phyloP scores from a whole-genome alignment of 1,284 basidiomycete genomes.

The Cutaneotrichosporon sp. region DNA sequence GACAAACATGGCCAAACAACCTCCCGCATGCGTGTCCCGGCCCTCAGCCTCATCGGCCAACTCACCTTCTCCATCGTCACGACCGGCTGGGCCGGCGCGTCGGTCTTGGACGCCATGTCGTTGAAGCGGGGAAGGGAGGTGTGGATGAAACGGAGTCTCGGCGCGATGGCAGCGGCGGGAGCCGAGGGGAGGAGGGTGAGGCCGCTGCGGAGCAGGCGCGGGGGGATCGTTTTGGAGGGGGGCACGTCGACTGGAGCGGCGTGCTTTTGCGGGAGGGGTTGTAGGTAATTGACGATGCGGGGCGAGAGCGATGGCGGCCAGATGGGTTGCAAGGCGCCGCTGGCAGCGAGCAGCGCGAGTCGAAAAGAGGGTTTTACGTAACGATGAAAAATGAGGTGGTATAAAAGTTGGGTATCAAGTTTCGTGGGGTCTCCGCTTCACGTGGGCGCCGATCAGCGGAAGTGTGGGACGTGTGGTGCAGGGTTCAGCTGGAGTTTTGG shows the following conservation, averaged over 20 bases:
- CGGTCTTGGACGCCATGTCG: constrained; percentile 39
- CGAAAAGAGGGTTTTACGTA: constrained; percentile 3
- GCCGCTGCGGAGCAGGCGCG: constrained; percentile 11
- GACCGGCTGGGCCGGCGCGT: constrained; percentile 40
- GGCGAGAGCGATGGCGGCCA: neutral
- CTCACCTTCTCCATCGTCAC: constrained; percentile 51
- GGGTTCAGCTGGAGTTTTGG: too few relatives aligned
- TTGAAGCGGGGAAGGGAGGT: constrained; percentile 1
- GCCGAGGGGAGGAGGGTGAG: constrained; percentile 9
- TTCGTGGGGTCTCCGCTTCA: constrained; percentile 2
- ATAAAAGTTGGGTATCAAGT: neutral
- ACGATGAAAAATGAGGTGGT: neutral
- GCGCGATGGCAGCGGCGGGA: constrained; percentile 3
- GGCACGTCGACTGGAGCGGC: constrained; percentile 14
- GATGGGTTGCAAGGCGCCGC: neutral
- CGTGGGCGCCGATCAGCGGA: neutral
- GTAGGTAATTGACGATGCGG: neutral
- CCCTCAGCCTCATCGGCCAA: neutral
- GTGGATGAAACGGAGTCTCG: constrained; percentile 3
- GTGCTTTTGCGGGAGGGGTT: neutral
- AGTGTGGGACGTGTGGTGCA: too few relatives aligned
- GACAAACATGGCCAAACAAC: neutral
- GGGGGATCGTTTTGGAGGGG: constrained; percentile 11
- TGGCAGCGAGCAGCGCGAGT: constrained; percentile 1
- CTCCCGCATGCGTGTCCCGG: neutral